These are phyloP conservation scores for Heritiera littoralis DNA, from an alignment of 345 rosid species.

Conservation along the genomic window DNA sequence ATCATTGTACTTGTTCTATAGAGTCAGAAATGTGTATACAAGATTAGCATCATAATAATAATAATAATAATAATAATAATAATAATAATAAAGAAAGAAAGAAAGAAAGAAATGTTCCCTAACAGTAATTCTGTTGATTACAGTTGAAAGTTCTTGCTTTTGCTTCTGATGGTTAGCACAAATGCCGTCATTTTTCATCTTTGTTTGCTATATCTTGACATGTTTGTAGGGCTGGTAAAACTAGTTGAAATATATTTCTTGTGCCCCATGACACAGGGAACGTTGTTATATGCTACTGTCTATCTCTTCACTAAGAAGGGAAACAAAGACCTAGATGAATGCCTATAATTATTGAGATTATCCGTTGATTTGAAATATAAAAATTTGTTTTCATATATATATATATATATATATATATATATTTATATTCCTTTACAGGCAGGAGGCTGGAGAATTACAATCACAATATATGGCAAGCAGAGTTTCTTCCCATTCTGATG, in stretches of 20 bases:
- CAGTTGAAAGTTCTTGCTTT: conserved; percentile 6
- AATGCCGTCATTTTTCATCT: not conserved
- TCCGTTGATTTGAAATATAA: not conserved
- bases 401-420: not conserved
- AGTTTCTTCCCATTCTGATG: conserved; percentile 21
- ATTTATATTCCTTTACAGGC: conserved; percentile 40
- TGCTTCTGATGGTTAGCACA: not conserved
- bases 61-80: not conserved
- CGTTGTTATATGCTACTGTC: not conserved
- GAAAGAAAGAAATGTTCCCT: not conserved
- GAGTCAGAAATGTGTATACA: not conserved
- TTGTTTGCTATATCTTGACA: not conserved
- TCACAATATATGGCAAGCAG: conserved; percentile 33
- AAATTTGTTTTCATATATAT: not conserved
- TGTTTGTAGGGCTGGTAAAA: not conserved
- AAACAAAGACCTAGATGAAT: not conserved
- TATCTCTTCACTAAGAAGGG: not conserved
- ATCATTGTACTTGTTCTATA: not conserved
- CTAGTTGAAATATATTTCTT: not conserved
- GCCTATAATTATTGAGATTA: not conserved
- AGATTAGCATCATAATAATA: not conserved
- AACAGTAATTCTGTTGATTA: not conserved
- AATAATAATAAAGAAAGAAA: not conserved
- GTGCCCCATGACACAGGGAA: not conserved
- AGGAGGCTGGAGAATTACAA: conserved; percentile 68